Conservation (phyloP, 768 basidiomycete species). For the Boletus rubescentipes region DNA sequence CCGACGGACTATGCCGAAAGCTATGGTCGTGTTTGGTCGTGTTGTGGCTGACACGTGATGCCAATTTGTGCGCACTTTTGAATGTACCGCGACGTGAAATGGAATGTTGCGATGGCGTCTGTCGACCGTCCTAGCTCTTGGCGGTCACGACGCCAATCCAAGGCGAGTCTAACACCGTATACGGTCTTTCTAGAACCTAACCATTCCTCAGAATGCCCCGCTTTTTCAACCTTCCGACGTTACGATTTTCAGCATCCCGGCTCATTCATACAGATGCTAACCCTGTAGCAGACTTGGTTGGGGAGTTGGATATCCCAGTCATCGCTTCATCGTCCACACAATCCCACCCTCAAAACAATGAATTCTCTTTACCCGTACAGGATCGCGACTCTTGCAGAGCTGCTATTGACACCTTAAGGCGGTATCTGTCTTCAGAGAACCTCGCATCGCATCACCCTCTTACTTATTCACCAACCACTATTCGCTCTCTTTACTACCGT, state of each 20-base stretch:
- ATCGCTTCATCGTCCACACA: not conserved
- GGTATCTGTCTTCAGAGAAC: conserved; percentile 16
- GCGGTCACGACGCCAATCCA: conserved; percentile 32
- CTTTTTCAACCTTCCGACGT: not conserved
- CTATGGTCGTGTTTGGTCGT: not conserved
- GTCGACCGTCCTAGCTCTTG: conserved; percentile 49
- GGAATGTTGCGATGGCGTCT: conserved; percentile 80
- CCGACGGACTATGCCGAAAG: conserved; percentile 21
- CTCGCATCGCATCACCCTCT: conserved; percentile 8
- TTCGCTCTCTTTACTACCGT: conserved; percentile 41
- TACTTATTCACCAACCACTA: conserved; percentile 27
- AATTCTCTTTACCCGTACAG: not conserved
- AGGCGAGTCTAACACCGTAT: conserved; percentile 19
- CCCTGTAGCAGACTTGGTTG: not conserved
- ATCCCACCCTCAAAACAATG: not conserved
- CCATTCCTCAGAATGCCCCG: not conserved
- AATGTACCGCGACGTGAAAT: conserved; percentile 44
- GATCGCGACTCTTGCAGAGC: not conserved
- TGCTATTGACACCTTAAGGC: conserved; percentile 15
- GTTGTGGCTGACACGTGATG: conserved; percentile 8
- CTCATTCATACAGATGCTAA: not conserved
- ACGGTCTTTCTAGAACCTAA: not conserved
- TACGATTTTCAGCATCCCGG: conserved; percentile 1
- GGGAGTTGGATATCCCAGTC: not conserved
- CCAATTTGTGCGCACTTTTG: not conserved